Evolutionary conservation across 2,329 filamentous ascomycete species (phyloP), one percentile per base, ranked within the genome.

Genomic region (Xylariaceae sp.): DNA sequence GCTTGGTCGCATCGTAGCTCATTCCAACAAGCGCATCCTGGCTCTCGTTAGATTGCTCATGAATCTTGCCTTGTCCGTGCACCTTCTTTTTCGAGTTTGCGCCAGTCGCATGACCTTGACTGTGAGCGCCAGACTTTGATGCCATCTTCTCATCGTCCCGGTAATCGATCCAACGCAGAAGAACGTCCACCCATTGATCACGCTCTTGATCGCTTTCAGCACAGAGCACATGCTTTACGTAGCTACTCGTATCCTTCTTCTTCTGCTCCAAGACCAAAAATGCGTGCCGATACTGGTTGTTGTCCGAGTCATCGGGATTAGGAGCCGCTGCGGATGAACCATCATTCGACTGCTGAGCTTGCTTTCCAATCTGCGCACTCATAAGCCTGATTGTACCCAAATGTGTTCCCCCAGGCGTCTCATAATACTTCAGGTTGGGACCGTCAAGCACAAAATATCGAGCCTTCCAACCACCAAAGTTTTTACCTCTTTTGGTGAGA

Each of bases 391-490:
- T 97, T 1, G 91, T 93, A 2, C 94, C 94, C 45, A 97, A 78
- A 72, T 97, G 91, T 13, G 91, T 86, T 50, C 94, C 94, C 53
- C 93, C 92, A 2, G 91, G 92, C 1, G 88, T 85, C 74, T 99
- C 94, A 68, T 90, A 97, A 72, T 99, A 99, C 68, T 89, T 92
- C 68, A 99, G 69, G 7, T 78, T 74, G n/a, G 82, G 81, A 0
- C 83, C 82, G 55, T 85, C 82, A 10, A 85, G 76, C 18, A 84
- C 75, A 68, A 87, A 87, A 69, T 84, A 86, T 39, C 84, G 77
- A 9, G 92, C 92, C 75, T 99, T 99, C 94, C 94, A 99, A 53
- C 94, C 94, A 55, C 94, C 94, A 76, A 99, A 99, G 70, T 97
- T 97, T 80, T 99, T 99, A 53, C 94, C 94, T 66, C 90, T 85